Evolutionary conservation across 345 rosid genomes (phyloP), one percentile per base, ranked within the genome.

Genomic region (Populus nigra): DNA sequence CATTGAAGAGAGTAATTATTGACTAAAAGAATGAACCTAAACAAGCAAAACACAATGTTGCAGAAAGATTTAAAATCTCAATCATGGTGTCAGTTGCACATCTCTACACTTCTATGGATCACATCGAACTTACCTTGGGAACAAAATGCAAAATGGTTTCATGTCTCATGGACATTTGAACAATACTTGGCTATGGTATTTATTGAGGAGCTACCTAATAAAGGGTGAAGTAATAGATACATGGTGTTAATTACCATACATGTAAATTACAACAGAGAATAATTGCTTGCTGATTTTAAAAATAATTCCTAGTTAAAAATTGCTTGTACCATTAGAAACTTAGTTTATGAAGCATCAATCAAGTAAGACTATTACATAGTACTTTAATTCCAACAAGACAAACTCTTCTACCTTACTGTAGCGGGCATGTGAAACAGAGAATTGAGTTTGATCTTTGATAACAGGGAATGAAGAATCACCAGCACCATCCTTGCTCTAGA

Each of bases 401-500:
- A 75, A 67, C 57, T 74, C 68, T n/a, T 41, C 62, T 90, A 96
- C 99, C 98, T 89, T 96, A 83, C 87, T 96, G 84, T 94, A 79
- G 29, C 98, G 97, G 77, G 98, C 92, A 81, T 96, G 98, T 73
- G 96, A 85, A 86, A 92, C 96, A 72, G 91, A 84, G 85, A 96
- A 96, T 23, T 91, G 99, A 79, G 88, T 86, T 80, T 82, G 92
- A 84, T 94, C 99, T 85, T 94, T 92, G 84, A 92, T 83, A 69
- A 89, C 88, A 67, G 99, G 94, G 83, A 96, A 94, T 55, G 99
- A 92, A 86, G 99, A 86, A 80, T 96, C 99, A 78, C 89, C 92
- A 41, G 98, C 93, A 70, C 91, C 93, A 80, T 96, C 98, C 85
- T 92, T 96, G 85, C 83, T 91, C 99, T 96, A 73, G 63, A 84